A percentile compares a stretch with the other conserved stretches of the same genome.
Evolutionary conservation across 2,329 filamentous ascomycete species (phyloP).

Genomic region (Aspergillus quadrilineatus): DNA sequence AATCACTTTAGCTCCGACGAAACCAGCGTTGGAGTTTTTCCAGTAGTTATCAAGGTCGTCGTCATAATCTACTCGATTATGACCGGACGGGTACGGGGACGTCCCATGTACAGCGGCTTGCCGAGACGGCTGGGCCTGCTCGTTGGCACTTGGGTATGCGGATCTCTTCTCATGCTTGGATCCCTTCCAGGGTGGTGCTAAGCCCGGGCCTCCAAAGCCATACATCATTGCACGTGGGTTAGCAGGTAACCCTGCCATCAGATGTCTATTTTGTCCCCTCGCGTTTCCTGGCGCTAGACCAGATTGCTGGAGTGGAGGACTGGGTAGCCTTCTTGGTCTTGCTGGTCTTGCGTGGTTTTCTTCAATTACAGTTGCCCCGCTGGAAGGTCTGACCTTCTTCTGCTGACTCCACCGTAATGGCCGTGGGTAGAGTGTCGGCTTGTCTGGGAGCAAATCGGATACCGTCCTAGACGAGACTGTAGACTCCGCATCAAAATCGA

Average conservation of each 20-base stretch:
- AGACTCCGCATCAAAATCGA: conserved; percentile 31
- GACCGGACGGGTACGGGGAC: conserved; percentile 1
- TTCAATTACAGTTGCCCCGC: conserved; percentile 39
- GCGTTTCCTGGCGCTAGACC: conserved; percentile 4
- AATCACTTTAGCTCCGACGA: conserved; percentile 10
- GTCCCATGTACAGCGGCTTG: conserved; percentile 9
- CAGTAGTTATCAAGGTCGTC: conserved; percentile 19
- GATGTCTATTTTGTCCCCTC: conserved; percentile 13
- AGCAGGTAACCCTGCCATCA: conserved; percentile 31
- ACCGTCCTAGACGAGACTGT: conserved; percentile 37
- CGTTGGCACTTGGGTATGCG: conserved; percentile 12
- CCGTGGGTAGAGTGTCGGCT: conserved; percentile 38
- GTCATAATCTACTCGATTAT: conserved; percentile 14
- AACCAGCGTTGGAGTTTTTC: conserved; percentile 12
- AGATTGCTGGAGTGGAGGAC: conserved; percentile 14
- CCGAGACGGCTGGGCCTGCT: conserved; percentile 9
- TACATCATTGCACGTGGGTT: conserved; percentile 39
- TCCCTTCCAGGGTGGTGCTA: conserved; percentile 11
- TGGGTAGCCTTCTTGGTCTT: conserved; percentile 18
- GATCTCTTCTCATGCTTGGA: conserved; percentile 16
- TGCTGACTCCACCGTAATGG: conserved; percentile 36
- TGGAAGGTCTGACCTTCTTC: conserved; percentile 24
- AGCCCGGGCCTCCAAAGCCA: conserved; percentile 23
- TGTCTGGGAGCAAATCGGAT: conserved; percentile 39
- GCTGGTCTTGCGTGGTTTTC: conserved; percentile 33